A percentile compares a stretch with the other conserved stretches of the same genome.
Evolutionary conservation across 1,139 yeast genomes (phyloP).

Genomic region (Nakaseomyces kungkrabaensis): DNA sequence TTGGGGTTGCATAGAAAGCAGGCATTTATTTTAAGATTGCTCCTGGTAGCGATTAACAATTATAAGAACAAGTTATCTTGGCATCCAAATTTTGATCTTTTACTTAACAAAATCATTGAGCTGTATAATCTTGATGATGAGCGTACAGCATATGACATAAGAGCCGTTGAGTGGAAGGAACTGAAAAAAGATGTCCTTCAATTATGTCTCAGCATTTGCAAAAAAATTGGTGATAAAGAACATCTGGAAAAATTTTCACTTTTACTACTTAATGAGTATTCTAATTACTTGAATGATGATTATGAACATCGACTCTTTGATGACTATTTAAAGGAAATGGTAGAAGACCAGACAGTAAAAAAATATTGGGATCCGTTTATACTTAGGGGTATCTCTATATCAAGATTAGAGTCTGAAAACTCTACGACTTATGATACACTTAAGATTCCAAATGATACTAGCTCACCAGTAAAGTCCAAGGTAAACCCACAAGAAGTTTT

Average conservation of each 20-base stretch:
- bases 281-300: conserved; percentile 39
- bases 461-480: background rate
- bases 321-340: conserved; percentile 22
- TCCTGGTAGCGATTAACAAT: conserved; percentile 40
- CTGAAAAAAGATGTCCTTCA: conserved; percentile 50
- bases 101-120: conserved; percentile 35
- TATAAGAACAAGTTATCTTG: conserved; percentile 31
- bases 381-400: conserved; percentile 41
- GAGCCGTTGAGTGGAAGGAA: conserved; percentile 41
- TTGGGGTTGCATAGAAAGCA: conserved; percentile 58
- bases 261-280: conserved; percentile 44
- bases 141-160: conserved; percentile 15
- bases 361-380: conserved; percentile 66
- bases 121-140: conserved; percentile 35
- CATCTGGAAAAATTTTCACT: conserved; percentile 42
- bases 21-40: conserved; percentile 56
- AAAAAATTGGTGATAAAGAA: conserved; percentile 39
- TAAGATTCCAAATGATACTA: conserved; percentile 9
- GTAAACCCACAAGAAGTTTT: conserved; percentile 19
- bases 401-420: conserved; percentile 15
- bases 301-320: conserved; percentile 37
- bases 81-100: conserved; percentile 26
- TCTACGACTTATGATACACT: conserved; percentile 6
- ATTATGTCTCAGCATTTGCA: conserved; percentile 46
- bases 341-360: conserved; percentile 15